Evolutionary conservation across 169 alveolate species (phyloP).

Genomic region (Plasmodium inui): DNA sequence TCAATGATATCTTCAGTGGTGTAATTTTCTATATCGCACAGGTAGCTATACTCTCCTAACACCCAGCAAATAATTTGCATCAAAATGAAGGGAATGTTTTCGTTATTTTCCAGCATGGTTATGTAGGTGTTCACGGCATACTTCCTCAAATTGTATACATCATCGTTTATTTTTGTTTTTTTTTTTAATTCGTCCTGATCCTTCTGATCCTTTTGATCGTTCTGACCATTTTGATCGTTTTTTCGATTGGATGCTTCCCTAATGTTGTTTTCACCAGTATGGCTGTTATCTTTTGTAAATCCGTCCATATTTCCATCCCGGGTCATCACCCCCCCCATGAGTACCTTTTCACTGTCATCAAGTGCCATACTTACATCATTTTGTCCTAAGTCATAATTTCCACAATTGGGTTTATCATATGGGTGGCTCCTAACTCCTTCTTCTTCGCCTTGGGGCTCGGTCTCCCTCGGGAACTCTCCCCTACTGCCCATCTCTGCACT

Average conservation of each 20-base stretch:
- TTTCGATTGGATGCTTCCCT: not conserved
- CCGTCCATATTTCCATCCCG: not conserved
- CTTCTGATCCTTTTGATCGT: not conserved
- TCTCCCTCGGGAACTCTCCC: not conserved
- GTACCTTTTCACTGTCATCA: not conserved
- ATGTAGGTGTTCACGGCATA: conserved; percentile 74
- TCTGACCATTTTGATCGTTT: not conserved
- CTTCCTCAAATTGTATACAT: conserved; percentile 41
- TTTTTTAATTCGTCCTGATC: not conserved
- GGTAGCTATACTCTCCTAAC: conserved; percentile 68
- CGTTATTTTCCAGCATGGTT: conserved; percentile 60
- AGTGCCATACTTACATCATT: not conserved
- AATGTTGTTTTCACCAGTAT: not conserved
- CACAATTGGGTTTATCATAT: not conserved
- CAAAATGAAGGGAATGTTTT: conserved; percentile 68
- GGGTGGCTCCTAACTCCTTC: not conserved
- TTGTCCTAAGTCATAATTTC: not conserved
- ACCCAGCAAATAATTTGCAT: conserved; percentile 73
- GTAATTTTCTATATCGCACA: conserved; percentile 69
- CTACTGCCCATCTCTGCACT: not conserved
- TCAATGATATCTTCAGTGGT: conserved; percentile 66
- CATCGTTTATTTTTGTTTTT: conserved; percentile 42
- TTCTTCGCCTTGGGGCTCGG: not conserved
- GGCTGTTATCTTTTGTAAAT: not conserved
- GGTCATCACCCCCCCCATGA: not conserved